Percentiles rank a stretch among this genome's conserved stretches.
Conservation (phyloP, 768 basidiomycete genomes). For the Rubroboletus satanas region DNA sequence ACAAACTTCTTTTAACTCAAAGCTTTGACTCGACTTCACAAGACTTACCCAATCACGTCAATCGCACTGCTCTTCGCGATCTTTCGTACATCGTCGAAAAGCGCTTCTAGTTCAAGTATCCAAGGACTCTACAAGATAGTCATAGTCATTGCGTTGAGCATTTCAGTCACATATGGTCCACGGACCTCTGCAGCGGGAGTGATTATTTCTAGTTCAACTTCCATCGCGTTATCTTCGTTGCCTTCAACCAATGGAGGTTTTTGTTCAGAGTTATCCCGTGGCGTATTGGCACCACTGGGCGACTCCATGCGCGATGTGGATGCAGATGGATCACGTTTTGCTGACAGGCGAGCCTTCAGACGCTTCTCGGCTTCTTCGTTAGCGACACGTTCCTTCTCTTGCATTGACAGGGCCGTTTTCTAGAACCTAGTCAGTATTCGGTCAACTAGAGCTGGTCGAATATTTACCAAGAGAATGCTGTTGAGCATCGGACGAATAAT, state of each 20-base stretch:
- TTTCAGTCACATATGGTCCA: slow-evolving; percentile 1
- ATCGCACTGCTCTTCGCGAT: slow-evolving; percentile 64
- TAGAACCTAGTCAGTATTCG: slow-evolving; percentile 26
- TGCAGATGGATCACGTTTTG: slow-evolving; percentile 66
- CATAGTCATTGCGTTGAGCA: slow-evolving; percentile 2
- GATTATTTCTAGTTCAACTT: slow-evolving; percentile 38
- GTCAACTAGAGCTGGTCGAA: background rate
- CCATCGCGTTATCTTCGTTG: slow-evolving; percentile 51
- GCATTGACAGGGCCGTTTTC: slow-evolving; percentile 58
- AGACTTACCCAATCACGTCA: slow-evolving; percentile 67
- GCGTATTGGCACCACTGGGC: slow-evolving; percentile 40
- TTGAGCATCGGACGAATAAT: slow-evolving; percentile 83
- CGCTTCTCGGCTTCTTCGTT: slow-evolving; percentile 78
- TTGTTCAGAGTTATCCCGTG: slow-evolving; percentile 25
- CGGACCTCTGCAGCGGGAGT: slow-evolving; percentile 27
- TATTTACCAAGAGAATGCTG: slow-evolving; percentile 53
- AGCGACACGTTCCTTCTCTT: slow-evolving; percentile 65
- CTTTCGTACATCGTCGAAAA: slow-evolving; percentile 74
- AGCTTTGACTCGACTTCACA: slow-evolving; percentile 1
- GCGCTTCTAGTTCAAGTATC: slow-evolving; percentile 65
- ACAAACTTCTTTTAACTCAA: slow-evolving; percentile 3
- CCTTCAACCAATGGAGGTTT: slow-evolving; percentile 30
- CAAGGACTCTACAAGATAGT: slow-evolving; percentile 56
- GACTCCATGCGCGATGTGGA: slow-evolving; percentile 61
- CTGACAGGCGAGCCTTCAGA: slow-evolving; percentile 68